These are phyloP conservation scores for Rhizopogon vulgaris DNA, from an alignment of 768 basidiomycete species.

Conservation along the genomic window DNA sequence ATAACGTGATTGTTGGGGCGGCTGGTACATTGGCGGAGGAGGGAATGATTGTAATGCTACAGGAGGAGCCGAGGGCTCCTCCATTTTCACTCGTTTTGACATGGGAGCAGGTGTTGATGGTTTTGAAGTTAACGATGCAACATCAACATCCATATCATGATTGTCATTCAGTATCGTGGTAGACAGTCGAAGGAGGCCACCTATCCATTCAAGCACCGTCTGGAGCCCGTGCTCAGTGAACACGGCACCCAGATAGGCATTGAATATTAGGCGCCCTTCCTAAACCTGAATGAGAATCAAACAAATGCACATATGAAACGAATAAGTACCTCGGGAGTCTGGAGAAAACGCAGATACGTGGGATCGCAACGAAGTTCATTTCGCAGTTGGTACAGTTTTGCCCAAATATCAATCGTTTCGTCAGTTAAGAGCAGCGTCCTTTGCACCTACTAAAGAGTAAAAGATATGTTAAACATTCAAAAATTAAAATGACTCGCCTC, in stretches of 20 bases:
- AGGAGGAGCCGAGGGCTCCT: conserved; percentile 13
- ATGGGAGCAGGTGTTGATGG: conserved; percentile 13
- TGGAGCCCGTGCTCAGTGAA: conserved; percentile 48
- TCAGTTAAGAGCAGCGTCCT: conserved; percentile 24
- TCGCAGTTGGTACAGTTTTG: conserved; percentile 30
- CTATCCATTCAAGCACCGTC: conserved; percentile 53
- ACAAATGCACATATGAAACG: conserved; percentile 7
- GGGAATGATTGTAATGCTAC: conserved; percentile 9
- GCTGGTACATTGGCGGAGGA: conserved; percentile 25
- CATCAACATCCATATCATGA: conserved; percentile 9
- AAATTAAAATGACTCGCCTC: conserved; percentile 35
- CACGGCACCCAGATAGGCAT: conserved; percentile 64
- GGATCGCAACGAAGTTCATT: conserved; percentile 28
- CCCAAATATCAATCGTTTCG: conserved; percentile 31
- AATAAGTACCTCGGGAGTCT: conserved; percentile 33
- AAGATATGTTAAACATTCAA: background rate
- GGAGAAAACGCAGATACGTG: conserved; percentile 18
- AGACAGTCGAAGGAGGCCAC: conserved; percentile 28
- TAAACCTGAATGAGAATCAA: conserved; percentile 22
- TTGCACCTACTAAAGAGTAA: conserved; percentile 15
- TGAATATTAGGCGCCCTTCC: conserved; percentile 55
- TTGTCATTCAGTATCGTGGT: conserved; percentile 12
- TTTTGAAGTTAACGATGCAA: background rate
- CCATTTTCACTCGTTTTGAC: conserved; percentile 24
- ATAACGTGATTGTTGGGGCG: conserved; percentile 20